Base-by-base conservation (phyloP, 805 yeast genomes). In the Brettanomyces sp. region DNA sequence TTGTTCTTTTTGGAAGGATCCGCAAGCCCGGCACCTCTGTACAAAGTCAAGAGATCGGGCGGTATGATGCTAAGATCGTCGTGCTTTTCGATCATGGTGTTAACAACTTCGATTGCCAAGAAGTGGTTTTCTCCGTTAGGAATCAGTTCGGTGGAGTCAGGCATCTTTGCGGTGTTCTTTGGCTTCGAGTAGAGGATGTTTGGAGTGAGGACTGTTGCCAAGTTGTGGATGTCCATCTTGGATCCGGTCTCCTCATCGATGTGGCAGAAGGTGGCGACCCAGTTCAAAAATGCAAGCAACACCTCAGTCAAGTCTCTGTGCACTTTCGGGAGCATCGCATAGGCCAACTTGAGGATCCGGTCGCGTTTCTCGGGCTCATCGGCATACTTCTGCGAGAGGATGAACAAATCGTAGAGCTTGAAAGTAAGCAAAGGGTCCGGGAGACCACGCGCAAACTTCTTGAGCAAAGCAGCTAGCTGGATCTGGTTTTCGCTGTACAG, bases 251-350 rank as follows among this genome's bases (percentile, higher is more conserved):
- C 90, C 55, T 88, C 95, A 57, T 89, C 97, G 50, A 90, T 79
- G 54, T 87, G 90, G 1, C 97, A 85, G 66, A 93, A 93, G 2
- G 98, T 86, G 0, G 98, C 88, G 2, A 90, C 91, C 98, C 98
- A 93, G 63, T 82, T 82, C 59, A 93, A 77, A 62, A 93, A 93
- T 48, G 82, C 80, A 32, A 90, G 70, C 38, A 93, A 66, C 3
- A 90, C 96, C 60, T 93, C 98, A 35, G 90, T 70, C 42, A 88
- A 72, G 60, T 89, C 95, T 47, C 99, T 74, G 59, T 90, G 84
- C 21, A 79, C 72, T 49, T 81, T 71, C 2, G 97, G 98, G 33
- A 93, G 68, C 72, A 90, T 68, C 44, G 93, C 78, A 58, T 87
- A 85, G 4, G 78, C 76, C 51, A 80, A 68, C 52, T 74, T 85